Evolutionary conservation across 495 filamentous ascomycete species (phyloP).

Genomic region (Jackrogersella multiformis): DNA sequence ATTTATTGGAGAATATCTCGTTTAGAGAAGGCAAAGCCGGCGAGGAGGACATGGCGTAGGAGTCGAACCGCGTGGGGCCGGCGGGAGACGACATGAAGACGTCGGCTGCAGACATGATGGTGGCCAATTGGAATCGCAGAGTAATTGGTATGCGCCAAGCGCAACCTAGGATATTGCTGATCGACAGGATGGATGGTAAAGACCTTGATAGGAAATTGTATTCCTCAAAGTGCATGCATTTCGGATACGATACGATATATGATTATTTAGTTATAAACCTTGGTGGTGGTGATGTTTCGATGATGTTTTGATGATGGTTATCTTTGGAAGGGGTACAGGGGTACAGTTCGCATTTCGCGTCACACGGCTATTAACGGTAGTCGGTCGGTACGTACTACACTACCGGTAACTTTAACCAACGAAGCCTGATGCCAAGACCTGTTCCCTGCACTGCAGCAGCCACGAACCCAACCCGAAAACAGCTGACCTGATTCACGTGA

Average conservation of each 20-base stretch:
- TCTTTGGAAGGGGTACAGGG: neutral
- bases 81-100: conserved; percentile 52
- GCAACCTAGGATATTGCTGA: conserved; percentile 43
- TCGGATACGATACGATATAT: no score
- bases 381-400: no score
- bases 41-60: conserved; percentile 54
- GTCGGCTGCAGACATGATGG: conserved; percentile 54
- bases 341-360: conserved; percentile 3
- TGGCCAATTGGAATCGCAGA: conserved; percentile 27
- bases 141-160: conserved; percentile 50
- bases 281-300: no score
- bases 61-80: conserved; percentile 34
- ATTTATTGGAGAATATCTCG: conserved; percentile 50
- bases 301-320: conserved; percentile 27
- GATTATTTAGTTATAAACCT: neutral
- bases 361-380: neutral
- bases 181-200: conserved; percentile 44
- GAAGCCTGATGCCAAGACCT: conserved; percentile 9
- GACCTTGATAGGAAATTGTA: neutral
- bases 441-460: conserved; percentile 39
- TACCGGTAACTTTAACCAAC: neutral
- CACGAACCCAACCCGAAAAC: conserved; percentile 49
- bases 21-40: conserved; percentile 55
- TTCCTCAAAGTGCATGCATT: neutral
- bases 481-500: conserved; percentile 40